phyloP scores from a whole-genome alignment of 1,284 basidiomycete species.

The Marasmius oreades region DNA sequence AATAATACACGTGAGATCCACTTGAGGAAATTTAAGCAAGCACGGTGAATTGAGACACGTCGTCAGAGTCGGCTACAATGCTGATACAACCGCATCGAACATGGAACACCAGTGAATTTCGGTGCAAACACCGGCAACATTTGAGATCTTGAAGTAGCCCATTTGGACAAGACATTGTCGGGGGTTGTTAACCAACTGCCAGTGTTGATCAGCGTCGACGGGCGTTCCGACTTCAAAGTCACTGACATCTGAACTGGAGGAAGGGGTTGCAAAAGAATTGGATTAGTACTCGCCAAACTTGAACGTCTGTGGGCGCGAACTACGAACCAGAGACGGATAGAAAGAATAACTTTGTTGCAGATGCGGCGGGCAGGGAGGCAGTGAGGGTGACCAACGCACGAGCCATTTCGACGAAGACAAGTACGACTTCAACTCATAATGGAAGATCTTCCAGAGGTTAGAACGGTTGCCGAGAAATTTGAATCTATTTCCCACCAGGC shows the following conservation, averaged over 20 bases:
- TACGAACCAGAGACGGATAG: constrained; percentile 5
- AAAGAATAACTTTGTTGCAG: constrained; percentile 10
- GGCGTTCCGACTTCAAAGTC: constrained; percentile 5
- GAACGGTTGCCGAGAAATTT: too few relatives aligned
- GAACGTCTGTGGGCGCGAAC: not conserved
- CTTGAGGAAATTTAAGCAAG: too few relatives aligned
- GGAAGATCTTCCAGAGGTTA: too few relatives aligned
- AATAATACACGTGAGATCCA: too few relatives aligned
- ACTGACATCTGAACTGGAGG: constrained; percentile 3
- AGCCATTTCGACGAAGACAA: not conserved
- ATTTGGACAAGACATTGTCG: constrained; percentile 1
- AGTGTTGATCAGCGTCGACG: constrained; percentile 11
- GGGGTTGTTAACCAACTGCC: constrained; percentile 11
- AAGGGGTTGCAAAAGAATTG: constrained; percentile 4
- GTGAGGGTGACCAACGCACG: not conserved
- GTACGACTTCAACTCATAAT: too few relatives aligned
- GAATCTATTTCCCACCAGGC: too few relatives aligned
- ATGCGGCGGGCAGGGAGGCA: not conserved
- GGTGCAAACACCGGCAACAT: constrained; percentile 1
- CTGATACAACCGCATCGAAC: constrained; percentile 6
- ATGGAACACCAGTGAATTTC: constrained; percentile 6
- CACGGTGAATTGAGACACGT: not conserved
- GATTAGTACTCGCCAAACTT: not conserved
- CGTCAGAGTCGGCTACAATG: not conserved
- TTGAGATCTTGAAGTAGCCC: constrained; percentile 9